Evolutionary conservation across 2,329 filamentous ascomycete species (phyloP).

Genomic region (Tolypocladium guangdongense): DNA sequence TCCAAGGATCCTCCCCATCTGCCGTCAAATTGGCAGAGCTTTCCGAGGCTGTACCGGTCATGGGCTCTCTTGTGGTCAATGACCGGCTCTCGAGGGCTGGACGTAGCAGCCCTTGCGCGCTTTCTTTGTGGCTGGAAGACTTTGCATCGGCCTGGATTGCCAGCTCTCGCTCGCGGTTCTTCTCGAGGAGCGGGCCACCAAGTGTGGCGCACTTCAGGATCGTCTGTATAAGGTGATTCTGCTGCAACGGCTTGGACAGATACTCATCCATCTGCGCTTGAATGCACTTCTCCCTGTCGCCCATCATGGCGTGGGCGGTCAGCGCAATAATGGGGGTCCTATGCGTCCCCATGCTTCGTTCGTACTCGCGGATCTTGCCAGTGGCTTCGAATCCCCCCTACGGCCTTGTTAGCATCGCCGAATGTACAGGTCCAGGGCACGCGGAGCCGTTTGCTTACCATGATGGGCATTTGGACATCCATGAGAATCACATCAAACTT

Average conservation of each 20-base stretch:
- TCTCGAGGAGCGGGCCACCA: conserved; percentile 70
- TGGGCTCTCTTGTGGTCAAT: conserved; percentile 56
- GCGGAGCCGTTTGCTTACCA: conserved; percentile 45
- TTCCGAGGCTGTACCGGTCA: conserved; percentile 41
- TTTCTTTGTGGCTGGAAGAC: conserved; percentile 27
- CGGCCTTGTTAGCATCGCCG: conserved; percentile 22
- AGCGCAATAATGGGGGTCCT: conserved; percentile 93
- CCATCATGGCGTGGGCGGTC: conserved; percentile 97
- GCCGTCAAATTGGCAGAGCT: conserved; percentile 49
- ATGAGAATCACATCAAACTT: conserved; percentile 95
- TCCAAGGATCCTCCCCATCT: conserved; percentile 32
- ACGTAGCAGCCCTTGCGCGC: conserved; percentile 24
- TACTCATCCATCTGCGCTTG: conserved; percentile 99
- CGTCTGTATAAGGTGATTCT: conserved; percentile 94
- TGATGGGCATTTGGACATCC: conserved; percentile 99
- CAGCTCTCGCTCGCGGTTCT: conserved; percentile 53
- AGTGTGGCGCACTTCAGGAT: conserved; percentile 95
- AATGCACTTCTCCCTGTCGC: conserved; percentile 94
- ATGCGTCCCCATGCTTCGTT: conserved; percentile 66
- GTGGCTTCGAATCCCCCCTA: conserved; percentile 95
- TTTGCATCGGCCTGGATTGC: conserved; percentile 39
- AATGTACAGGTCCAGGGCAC: not conserved
- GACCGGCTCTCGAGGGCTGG: conserved; percentile 45
- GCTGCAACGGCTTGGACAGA: conserved; percentile 89
- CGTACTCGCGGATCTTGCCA: conserved; percentile 90